Evolutionary conservation across 257 asterid genomes (phyloP).

Genomic region (Solanum virginianum): DNA sequence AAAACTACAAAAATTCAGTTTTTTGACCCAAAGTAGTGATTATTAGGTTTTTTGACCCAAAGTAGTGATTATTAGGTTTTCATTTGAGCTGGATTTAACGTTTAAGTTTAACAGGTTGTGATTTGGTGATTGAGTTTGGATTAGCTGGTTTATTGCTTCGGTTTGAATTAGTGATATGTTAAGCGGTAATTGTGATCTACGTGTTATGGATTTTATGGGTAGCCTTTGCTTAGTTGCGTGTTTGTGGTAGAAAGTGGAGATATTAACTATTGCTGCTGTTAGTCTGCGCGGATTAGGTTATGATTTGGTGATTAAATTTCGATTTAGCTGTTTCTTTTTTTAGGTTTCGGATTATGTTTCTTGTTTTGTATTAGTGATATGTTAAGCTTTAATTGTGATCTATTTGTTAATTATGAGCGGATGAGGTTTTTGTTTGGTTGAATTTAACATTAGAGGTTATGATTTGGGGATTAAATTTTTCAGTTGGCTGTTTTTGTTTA

Average conservation of each 20-base stretch:
- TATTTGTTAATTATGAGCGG: neutral
- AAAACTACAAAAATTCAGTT: no score
- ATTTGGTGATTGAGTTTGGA: neutral
- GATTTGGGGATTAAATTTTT: neutral
- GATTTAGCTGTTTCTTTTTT: neutral
- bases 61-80: no score
- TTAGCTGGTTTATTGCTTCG: neutral
- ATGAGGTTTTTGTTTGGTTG: neutral
- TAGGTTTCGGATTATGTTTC: neutral
- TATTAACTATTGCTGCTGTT: neutral
- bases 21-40: no score
- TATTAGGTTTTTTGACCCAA: no score
- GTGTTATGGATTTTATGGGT: neutral
- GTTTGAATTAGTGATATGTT: neutral
- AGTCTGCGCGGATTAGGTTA: neutral
- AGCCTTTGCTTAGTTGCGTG: neutral
- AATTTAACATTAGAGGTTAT: neutral
- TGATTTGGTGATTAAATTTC: neutral
- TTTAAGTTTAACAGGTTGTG: neutral
- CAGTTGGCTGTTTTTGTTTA: no score
- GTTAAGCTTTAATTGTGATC: neutral
- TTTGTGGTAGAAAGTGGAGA: neutral
- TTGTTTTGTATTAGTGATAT: neutral
- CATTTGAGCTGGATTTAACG: neutral
- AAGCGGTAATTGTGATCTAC: neutral